Conservation (phyloP, 345 rosid genomes). For the Linum usitatissimum region DNA sequence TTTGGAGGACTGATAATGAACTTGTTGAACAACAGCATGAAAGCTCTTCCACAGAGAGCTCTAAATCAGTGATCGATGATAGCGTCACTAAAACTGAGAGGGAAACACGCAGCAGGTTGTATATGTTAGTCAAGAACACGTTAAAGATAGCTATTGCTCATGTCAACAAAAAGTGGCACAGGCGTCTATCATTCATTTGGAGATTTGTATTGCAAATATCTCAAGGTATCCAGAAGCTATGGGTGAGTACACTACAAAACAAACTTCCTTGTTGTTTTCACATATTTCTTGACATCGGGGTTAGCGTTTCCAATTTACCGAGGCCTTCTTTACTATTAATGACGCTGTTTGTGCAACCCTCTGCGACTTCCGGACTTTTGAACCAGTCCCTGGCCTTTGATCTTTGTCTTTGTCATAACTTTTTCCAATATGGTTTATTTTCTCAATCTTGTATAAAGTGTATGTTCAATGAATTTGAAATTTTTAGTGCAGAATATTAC, state of each 20-base stretch:
- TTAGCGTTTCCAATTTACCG: too few relatives aligned
- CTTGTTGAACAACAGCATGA: constrained; percentile 40
- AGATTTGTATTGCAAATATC: constrained; percentile 38
- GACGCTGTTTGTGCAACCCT: neutral
- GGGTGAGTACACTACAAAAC: constrained; percentile 44
- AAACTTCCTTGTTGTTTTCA: neutral
- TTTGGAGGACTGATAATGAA: constrained; percentile 45
- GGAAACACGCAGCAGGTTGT: constrained; percentile 43
- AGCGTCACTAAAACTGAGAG: constrained; percentile 33
- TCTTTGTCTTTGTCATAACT: neutral
- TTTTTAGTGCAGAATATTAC: constrained; percentile 62
- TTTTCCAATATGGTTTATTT: constrained; percentile 9
- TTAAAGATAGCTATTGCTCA: constrained; percentile 54
- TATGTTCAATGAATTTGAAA: constrained; percentile 19
- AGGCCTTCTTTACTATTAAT: too few relatives aligned
- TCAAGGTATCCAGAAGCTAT: constrained; percentile 43
- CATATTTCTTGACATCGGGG: too few relatives aligned
- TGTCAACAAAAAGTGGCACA: constrained; percentile 58
- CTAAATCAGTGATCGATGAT: constrained; percentile 31
- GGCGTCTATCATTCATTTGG: constrained; percentile 64
- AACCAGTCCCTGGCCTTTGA: neutral
- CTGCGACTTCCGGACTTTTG: neutral
- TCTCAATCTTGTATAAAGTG: constrained; percentile 1
- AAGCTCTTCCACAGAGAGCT: constrained; percentile 33
- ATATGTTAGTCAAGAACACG: constrained; percentile 60